Conservation (phyloP, 2,329 filamentous ascomycete species). For the Fusarium sp. region DNA sequence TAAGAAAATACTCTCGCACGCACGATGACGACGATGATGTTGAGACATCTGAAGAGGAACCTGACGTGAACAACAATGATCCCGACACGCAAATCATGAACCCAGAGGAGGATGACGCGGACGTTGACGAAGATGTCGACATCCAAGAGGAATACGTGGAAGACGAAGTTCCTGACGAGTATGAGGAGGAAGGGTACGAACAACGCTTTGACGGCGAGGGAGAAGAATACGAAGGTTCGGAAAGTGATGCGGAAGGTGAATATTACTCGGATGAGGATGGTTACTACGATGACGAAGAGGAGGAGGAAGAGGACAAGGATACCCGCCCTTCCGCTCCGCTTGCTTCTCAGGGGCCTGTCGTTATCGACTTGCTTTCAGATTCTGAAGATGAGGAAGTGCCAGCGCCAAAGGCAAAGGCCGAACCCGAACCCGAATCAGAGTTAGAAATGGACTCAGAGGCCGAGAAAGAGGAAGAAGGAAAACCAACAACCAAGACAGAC, state of each 20-base stretch:
- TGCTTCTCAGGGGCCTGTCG: constrained; percentile 50
- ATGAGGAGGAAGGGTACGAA: constrained; percentile 44
- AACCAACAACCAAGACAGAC: background rate
- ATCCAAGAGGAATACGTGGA: constrained; percentile 37
- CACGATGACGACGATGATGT: constrained; percentile 50
- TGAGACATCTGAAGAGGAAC: constrained; percentile 45
- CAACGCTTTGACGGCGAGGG: constrained; percentile 32
- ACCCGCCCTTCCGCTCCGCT: constrained; percentile 18
- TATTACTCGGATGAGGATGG: constrained; percentile 45
- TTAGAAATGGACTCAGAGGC: background rate
- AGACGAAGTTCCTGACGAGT: constrained; percentile 14
- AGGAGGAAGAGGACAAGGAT: constrained; percentile 34
- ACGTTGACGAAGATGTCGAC: constrained; percentile 44
- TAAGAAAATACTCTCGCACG: constrained; percentile 48
- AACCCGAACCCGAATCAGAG: background rate
- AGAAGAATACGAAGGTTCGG: constrained; percentile 42
- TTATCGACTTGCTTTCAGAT: constrained; percentile 61
- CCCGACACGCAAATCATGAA: constrained; percentile 38
- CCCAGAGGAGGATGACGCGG: constrained; percentile 33
- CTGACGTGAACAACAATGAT: constrained; percentile 43
- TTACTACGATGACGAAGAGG: constrained; percentile 41
- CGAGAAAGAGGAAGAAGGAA: background rate
- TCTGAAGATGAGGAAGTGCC: constrained; percentile 57
- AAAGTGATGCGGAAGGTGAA: constrained; percentile 46
- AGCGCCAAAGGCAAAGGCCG: background rate